These are phyloP conservation scores for Talaromyces sp. DNA, from an alignment of 2,329 filamentous ascomycete genomes.

Conservation along the genomic window DNA sequence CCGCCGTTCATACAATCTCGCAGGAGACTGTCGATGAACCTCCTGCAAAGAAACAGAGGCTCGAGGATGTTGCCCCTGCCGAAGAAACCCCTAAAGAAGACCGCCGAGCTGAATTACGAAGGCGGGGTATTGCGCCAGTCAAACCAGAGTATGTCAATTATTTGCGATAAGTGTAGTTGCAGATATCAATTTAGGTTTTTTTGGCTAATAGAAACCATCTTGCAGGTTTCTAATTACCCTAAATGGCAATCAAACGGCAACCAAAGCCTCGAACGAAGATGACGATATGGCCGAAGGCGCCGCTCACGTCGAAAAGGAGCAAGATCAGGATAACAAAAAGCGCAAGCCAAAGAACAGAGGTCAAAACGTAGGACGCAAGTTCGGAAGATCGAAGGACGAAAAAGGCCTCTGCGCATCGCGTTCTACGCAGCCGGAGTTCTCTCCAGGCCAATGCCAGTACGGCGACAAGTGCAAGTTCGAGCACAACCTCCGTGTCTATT, in stretches of 20 bases:
- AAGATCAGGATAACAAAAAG: slow-evolving; percentile 40
- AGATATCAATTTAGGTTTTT: background rate
- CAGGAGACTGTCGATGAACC: slow-evolving; percentile 40
- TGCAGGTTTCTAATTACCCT: slow-evolving; percentile 30
- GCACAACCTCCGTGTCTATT: slow-evolving; percentile 82
- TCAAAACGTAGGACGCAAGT: slow-evolving; percentile 80
- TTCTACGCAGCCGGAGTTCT: slow-evolving; percentile 72
- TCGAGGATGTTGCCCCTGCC: slow-evolving; percentile 37
- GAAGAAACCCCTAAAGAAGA: slow-evolving; percentile 24
- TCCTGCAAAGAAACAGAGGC: slow-evolving; percentile 59
- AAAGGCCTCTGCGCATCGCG: slow-evolving; percentile 75
- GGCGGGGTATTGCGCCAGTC: slow-evolving; percentile 64
- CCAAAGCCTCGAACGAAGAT: slow-evolving; percentile 36
- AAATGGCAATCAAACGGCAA: slow-evolving; percentile 21
- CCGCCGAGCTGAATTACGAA: slow-evolving; percentile 26
- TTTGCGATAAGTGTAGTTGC: background rate
- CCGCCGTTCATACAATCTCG: slow-evolving; percentile 6
- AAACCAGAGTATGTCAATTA: slow-evolving; percentile 62
- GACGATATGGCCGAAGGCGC: slow-evolving; percentile 61
- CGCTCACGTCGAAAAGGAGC: slow-evolving; percentile 39
- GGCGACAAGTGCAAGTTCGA: slow-evolving; percentile 76
- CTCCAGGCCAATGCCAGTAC: slow-evolving; percentile 69
- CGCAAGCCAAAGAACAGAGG: slow-evolving; percentile 61
- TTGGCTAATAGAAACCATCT: background rate
- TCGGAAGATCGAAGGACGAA: slow-evolving; percentile 74